Evolutionary conservation across 2,329 filamentous ascomycete genomes (phyloP).

Genomic region (Leptodontidium sp.): DNA sequence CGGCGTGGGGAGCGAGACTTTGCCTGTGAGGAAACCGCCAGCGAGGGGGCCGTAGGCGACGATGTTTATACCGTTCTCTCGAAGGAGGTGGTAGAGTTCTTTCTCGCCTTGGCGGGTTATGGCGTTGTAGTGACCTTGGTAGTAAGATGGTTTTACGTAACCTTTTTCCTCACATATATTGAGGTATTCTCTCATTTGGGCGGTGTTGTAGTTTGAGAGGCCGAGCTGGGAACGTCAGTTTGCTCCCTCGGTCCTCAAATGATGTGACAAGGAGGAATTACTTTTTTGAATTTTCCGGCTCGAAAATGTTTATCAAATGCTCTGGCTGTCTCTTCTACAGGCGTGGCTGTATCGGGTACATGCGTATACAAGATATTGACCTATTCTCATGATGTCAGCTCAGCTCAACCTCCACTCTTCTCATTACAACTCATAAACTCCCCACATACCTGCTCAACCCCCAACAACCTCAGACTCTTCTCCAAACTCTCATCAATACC

Average conservation of each 20-base stretch:
- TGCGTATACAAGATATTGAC: conserved; percentile 84
- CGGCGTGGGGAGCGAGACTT: conserved; percentile 37
- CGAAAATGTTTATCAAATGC: conserved; percentile 27
- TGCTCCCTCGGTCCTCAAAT: neutral
- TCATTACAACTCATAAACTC: neutral
- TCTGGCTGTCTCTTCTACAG: conserved; percentile 73
- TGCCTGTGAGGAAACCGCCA: conserved; percentile 43
- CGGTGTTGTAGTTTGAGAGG: conserved; percentile 82
- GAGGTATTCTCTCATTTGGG: conserved; percentile 83
- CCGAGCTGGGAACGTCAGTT: conserved; percentile 60
- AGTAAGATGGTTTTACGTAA: conserved; percentile 82
- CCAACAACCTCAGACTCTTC: conserved; percentile 28
- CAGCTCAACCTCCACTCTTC: neutral
- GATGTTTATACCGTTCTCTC: conserved; percentile 76
- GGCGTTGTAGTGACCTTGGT: conserved; percentile 86
- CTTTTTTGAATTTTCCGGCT: conserved; percentile 24
- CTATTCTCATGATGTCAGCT: conserved; percentile 5
- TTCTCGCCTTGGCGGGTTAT: conserved; percentile 77
- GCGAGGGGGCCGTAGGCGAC: conserved; percentile 71
- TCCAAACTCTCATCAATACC: conserved; percentile 25
- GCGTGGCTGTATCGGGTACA: conserved; percentile 69
- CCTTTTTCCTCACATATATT: conserved; percentile 78
- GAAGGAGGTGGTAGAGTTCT: conserved; percentile 75
- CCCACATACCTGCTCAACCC: conserved; percentile 59
- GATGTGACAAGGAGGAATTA: neutral